Base-by-base conservation (phyloP, 371 early-diverging fungal genomes). In the Fennellomyces sp. region DNA sequence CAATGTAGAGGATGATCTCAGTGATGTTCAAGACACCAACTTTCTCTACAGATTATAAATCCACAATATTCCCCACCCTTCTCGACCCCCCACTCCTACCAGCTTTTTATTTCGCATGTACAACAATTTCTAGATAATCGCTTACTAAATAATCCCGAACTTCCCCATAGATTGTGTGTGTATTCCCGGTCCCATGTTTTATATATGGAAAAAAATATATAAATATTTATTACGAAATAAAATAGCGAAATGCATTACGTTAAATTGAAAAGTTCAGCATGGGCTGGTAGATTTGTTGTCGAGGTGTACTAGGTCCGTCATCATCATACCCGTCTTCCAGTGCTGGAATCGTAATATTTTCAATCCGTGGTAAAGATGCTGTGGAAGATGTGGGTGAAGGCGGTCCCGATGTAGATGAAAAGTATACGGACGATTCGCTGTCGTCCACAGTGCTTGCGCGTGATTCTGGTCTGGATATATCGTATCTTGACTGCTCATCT, bases 41-140 rank as follows among this genome's bases (percentile, higher is more conserved):
- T 73, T 73, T 59, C 45, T 69, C 10, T 73, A 73, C 47, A 59
- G 65, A 2, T 52, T 73, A 12, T 73, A 64, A 56, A 39, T 17
- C 17, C 31, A 13, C 15, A 54, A 33, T 36, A 52, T 31, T 29
- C n/a, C 26, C 12, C 29, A n/a, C 15, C 17, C 52, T 5, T 15
- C 17, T 52, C 25, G 4, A 0, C 33, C 23, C 31, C 52, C 36
- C 8, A 36, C n/a, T n/a, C n/a, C n/a, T n/a, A n/a, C n/a, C n/a
- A n/a, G n/a, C n/a, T n/a, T n/a, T n/a, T n/a, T n/a, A n/a, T n/a
- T n/a, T n/a, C n/a, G n/a, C n/a, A n/a, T n/a, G n/a, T n/a, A n/a
- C n/a, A n/a, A n/a, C n/a, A n/a, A n/a, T n/a, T n/a, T n/a, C n/a
- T n/a, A n/a, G n/a, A n/a, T n/a, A n/a, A n/a, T n/a, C n/a, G n/a